Evolutionary conservation across 306 rosid genomes (phyloP), one percentile per base, ranked within the genome.

Genomic region (Crotalaria pallida): DNA sequence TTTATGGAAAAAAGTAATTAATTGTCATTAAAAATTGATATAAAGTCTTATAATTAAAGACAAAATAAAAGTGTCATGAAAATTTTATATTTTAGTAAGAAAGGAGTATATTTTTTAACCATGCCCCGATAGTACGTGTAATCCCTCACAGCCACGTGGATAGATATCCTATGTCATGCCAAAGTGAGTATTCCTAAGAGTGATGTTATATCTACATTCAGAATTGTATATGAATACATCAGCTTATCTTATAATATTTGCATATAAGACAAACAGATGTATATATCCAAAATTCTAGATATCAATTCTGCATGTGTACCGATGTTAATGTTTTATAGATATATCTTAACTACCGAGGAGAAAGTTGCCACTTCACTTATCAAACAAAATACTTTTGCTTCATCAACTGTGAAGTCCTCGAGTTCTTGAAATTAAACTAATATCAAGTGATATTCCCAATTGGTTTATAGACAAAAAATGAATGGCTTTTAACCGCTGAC

Each of bases 111-210:
- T n/a, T n/a, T 73, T 73, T 15, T 63, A 40, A 33, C 56, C 48
- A 31, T 43, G 55, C 40, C 22, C 40, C 22, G 22, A 58, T 38
- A 9, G 58, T 19, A 4, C 49, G 33, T 6, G 38, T 50, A 43
- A 16, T 49, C 58, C 41, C 21, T 34, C 5, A 16, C 27, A 66
- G 84, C 82, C 82, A 76, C 73, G 71, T 76, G 84, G 70, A 29
- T 47, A 4, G 23, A 24, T 29, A 29, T 67, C 55, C 34, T 29
- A 26, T 47, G 47, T 22, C 8, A 26, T 44, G 19, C 34, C 57
- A 34, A 29, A 70, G 6, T 17, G 2, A 34, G 16, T 58, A 63
- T n/a, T n/a, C n/a, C n/a, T n/a, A n/a, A n/a, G n/a, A n/a, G n/a
- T n/a, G n/a, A n/a, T n/a, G n/a, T n/a, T n/a, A n/a, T n/a, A n/a